A percentile compares a stretch with the other conserved stretches of the same genome.
Evolutionary conservation across 2,329 filamentous ascomycete genomes (phyloP).

Genomic region (Fusarium tricinctum): DNA sequence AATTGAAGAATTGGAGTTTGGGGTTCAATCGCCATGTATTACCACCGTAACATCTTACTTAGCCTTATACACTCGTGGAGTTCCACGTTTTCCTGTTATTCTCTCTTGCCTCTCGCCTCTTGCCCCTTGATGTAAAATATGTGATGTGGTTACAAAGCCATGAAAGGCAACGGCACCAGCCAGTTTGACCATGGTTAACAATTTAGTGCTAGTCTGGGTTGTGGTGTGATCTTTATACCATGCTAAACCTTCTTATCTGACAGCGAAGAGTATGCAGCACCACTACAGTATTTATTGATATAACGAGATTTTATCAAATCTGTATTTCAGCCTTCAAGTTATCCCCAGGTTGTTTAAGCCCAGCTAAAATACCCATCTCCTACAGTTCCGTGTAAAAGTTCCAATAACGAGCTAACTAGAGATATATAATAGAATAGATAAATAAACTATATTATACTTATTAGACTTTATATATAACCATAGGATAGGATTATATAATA

Average conservation of each 20-base stretch:
- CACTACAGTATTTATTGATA: too few relatives aligned
- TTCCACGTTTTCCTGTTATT: constrained; percentile 9
- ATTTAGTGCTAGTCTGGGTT: not conserved
- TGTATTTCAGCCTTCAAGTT: too few relatives aligned
- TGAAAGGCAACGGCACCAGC: not conserved
- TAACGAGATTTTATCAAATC: too few relatives aligned
- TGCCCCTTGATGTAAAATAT: not conserved
- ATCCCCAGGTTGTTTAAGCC: too few relatives aligned
- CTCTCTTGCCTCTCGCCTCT: not conserved
- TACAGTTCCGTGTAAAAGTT: too few relatives aligned
- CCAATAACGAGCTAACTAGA: too few relatives aligned
- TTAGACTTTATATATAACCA: too few relatives aligned
- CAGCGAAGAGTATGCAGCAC: not conserved
- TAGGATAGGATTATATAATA: too few relatives aligned
- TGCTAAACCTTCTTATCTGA: not conserved
- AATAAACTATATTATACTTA: too few relatives aligned
- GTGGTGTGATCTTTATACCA: not conserved
- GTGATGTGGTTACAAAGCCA: not conserved
- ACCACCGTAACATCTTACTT: constrained; percentile 32
- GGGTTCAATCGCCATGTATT: constrained; percentile 37
- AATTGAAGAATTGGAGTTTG: constrained; percentile 41
- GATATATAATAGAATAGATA: too few relatives aligned
- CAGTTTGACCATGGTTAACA: not conserved
- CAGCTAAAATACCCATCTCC: too few relatives aligned
- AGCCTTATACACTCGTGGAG: constrained; percentile 21